Base-by-base conservation (phyloP, 768 basidiomycete species). In the Amanita jacksonii region DNA sequence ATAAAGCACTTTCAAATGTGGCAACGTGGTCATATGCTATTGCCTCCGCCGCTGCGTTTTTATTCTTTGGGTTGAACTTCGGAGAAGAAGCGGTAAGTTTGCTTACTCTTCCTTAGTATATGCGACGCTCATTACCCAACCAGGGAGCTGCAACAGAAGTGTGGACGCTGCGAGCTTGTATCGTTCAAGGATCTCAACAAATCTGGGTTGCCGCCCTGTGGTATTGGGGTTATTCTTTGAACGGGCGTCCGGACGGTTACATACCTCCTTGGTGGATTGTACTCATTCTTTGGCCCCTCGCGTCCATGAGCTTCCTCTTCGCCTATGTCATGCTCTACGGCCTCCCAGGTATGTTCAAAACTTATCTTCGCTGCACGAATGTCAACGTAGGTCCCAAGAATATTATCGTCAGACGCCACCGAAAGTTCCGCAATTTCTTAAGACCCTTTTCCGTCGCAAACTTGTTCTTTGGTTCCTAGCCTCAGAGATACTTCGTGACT, bases 381-480 rank as follows among this genome's bases (percentile, higher is more conserved):
- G 37, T 18, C 30, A 44, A 42, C 30, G 44, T 8, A 54, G 53
- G 49, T 38, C 48, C n/a, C 4, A 47, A 84, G 88, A 91, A 49
- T 91, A 91, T 57, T 91, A 88, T 59, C 79, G 81, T 42, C 87
- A 94, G 67, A 86, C 90, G 12, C 92, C 92, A 16, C 92, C 92
- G 1, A 92, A 91, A 57, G 92, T 96, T 8, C 92, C 90, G 35
- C 85, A 85, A 63, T 96, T 96, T 74, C 65, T 92, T 57, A 78
- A 65, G 62, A 94, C 92, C 1, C 69, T 97, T 23, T 85, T 93
- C 72, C 76, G 92, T 39, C 68, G 92, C 47, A 94, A 90, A 63
- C 69, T 96, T 40, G 92, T 97, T 5, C 68, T 94, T 12, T 94
- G 92, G 91, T 93, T 96, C 82, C 70, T 96, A 47, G 81, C 85